Base-by-base conservation (phyloP, 1,284 basidiomycete genomes). In the Ceratobasidium theobromae region DNA sequence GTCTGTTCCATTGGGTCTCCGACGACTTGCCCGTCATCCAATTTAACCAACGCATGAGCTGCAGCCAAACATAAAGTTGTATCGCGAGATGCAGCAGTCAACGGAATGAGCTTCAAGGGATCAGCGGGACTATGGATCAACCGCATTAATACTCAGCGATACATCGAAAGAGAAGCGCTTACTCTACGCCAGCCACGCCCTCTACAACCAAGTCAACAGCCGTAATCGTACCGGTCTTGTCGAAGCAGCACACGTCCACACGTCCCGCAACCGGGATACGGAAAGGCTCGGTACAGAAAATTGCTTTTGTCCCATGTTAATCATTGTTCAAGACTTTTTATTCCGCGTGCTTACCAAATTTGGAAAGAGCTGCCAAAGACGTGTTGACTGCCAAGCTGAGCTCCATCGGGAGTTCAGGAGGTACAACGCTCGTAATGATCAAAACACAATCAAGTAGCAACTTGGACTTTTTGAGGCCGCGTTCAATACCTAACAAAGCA, bases 1-100 rank as follows among this genome's bases (percentile, higher is more conserved):
- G 93, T 96, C 79, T 96, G 96, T 77, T 99, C 96, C 96, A 99
- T 99, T 0, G 97, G 96, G 75, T 99, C 97, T 14, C 96, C 97
- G 35, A 99, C 95, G 38, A 97, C 81, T 0, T 87, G 88, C 3
- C 94, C 96, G 73, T 98, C 95, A 71, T 93, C 91, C 40, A 99
- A 83, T 57, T 93, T 83, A 21, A 99, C 96, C 2, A 99, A 81
- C 0, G 97, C 95, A 74, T 99, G 97, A 0, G 97, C 95, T 5
- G 93, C 88, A 46, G 96, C 96, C 12, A 99, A 85, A 66, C 93
- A 93, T 0, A 93, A 80, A 1, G 87, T 92, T 0, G 96, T 98
- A 70, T 94, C 87, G 53, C 84, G 82, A 1, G 83, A 79, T 6
- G 88, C 85, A 58, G 90, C 84, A 70, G 87, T 89, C 53, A 98